phyloP scores from a whole-genome alignment of 768 basidiomycete genomes.

The Daedaleopsis nitida region DNA sequence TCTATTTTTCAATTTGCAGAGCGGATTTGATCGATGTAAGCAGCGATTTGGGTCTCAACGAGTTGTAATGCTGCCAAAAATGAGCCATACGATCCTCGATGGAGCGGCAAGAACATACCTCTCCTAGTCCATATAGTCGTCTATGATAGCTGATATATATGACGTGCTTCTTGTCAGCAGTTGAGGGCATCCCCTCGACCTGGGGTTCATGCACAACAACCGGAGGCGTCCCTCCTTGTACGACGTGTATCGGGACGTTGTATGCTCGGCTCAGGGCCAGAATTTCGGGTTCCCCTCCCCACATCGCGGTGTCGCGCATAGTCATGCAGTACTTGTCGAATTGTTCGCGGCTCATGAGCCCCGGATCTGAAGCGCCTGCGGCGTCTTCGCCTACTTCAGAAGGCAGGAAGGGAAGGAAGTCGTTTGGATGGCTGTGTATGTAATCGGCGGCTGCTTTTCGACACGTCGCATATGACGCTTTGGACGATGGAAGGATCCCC shows the following conservation, averaged over 20 bases:
- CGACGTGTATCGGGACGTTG: slow-evolving; percentile 84
- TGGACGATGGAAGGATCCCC: slow-evolving; percentile 55
- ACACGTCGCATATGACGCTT: slow-evolving; percentile 61
- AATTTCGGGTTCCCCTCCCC: slow-evolving; percentile 99
- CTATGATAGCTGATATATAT: slow-evolving; percentile 90
- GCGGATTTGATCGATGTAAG: slow-evolving; percentile 24
- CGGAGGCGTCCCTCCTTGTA: slow-evolving; percentile 80
- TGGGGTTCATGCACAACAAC: slow-evolving; percentile 81
- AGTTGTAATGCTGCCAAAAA: slow-evolving; percentile 78
- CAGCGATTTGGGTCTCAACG: slow-evolving; percentile 58
- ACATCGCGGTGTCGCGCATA: slow-evolving; percentile 82
- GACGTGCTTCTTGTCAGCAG: slow-evolving; percentile 38
- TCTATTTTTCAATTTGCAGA: slow-evolving; percentile 4
- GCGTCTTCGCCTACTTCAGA: slow-evolving; percentile 72
- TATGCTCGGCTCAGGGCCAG: slow-evolving; percentile 82
- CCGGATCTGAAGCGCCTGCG: slow-evolving; percentile 60
- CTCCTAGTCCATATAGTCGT: slow-evolving; percentile 93
- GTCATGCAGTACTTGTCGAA: slow-evolving; percentile 76
- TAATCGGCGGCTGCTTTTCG: slow-evolving; percentile 78
- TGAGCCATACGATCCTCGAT: background rate
- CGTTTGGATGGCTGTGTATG: slow-evolving; percentile 79
- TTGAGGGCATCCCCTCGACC: slow-evolving; percentile 34
- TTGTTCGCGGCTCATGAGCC: slow-evolving; percentile 67
- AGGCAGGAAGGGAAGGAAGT: slow-evolving; percentile 93
- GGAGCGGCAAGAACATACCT: slow-evolving; percentile 54